Conservation (phyloP, 2,329 filamentous ascomycete species). For the Fusarium dimerum region DNA sequence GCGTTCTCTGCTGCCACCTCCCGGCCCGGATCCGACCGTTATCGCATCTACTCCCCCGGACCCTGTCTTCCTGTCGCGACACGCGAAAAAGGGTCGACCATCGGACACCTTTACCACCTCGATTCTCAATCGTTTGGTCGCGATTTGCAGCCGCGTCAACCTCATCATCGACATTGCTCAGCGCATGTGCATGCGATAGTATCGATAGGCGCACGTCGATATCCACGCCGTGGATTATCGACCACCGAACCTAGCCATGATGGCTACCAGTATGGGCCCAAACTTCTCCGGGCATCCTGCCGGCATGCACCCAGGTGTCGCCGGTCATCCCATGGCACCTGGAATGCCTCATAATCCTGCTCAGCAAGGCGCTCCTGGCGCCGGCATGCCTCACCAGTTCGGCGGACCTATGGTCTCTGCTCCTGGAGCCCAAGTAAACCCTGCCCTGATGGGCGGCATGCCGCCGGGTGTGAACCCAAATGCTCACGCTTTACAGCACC, state of each 20-base stretch:
- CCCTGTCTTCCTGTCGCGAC: constrained; percentile 28
- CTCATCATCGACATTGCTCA: constrained; percentile 12
- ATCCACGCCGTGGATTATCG: constrained; percentile 63
- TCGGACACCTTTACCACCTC: constrained; percentile 7
- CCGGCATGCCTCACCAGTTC: constrained; percentile 67
- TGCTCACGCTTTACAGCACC: constrained; percentile 70
- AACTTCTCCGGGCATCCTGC: constrained; percentile 68
- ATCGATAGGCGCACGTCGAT: constrained; percentile 49
- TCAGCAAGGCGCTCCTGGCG: constrained; percentile 67
- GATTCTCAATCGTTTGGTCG: constrained; percentile 15
- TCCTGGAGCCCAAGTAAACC: constrained; percentile 71
- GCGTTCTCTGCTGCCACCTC: constrained; percentile 5
- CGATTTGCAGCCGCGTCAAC: constrained; percentile 18
- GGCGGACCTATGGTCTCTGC: constrained; percentile 70
- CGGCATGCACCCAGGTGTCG: constrained; percentile 71
- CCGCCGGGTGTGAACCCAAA: constrained; percentile 67
- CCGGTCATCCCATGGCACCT: constrained; percentile 63
- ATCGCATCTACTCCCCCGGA: constrained; percentile 23
- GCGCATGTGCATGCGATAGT: constrained; percentile 51
- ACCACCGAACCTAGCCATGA: constrained; percentile 55
- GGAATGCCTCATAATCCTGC: constrained; percentile 69
- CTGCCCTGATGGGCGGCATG: constrained; percentile 76
- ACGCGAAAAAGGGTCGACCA: constrained; percentile 29
- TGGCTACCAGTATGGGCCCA: constrained; percentile 65
- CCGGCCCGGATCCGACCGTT: constrained; percentile 16